Conservation (phyloP, 225 moss, liverwort and hornwort genomes). For the Marchantia paleacea region DNA sequence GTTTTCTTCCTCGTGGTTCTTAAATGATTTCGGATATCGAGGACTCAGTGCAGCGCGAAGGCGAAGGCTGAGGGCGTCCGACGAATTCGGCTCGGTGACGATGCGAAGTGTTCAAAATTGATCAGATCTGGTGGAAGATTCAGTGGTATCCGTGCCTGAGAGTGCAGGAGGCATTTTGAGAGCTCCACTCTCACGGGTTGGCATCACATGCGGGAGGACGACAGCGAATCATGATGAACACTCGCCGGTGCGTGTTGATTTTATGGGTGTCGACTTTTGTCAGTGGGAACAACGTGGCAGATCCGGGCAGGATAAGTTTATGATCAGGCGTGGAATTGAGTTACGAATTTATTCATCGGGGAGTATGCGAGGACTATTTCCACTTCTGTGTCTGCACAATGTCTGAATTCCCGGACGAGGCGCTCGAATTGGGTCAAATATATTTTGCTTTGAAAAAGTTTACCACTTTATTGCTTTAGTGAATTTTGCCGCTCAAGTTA, state of each 20-base stretch:
- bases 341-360: not conserved
- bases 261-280: not conserved
- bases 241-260: constrained; percentile 23
- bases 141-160: not conserved
- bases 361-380: not conserved
- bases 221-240: constrained; percentile 16
- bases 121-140: constrained; percentile 5
- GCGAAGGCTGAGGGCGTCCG: not conserved
- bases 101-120: not conserved
- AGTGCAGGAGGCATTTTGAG: not conserved
- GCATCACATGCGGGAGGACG: constrained; percentile 4
- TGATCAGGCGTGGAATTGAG: not conserved
- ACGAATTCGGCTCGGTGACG: not conserved
- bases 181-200: not conserved
- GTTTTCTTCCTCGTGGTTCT: not conserved
- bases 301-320: not conserved
- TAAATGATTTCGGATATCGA: not conserved
- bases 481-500: not conserved
- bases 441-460: not conserved
- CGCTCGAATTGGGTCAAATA: not conserved
- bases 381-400: not conserved
- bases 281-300: not conserved
- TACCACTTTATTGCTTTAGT: not conserved
- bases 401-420: not conserved
- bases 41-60: not conserved